A percentile compares a stretch with the other conserved stretches of the same genome.
Conservation (phyloP, 441 rosid genomes). For the Rhodomyrtus psidioides region DNA sequence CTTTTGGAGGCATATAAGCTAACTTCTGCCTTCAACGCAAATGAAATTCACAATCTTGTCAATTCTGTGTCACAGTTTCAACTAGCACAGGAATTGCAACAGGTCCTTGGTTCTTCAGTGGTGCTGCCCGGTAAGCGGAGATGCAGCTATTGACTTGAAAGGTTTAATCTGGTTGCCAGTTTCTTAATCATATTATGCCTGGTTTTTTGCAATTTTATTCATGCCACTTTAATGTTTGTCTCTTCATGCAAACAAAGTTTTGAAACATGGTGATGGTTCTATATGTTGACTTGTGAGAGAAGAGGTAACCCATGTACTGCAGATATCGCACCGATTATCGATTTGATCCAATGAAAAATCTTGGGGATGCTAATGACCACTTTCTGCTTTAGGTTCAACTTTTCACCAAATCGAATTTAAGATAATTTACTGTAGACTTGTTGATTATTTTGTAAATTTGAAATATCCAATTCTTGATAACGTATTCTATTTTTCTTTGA, state of each 20-base stretch:
- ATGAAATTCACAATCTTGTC: slow-evolving; percentile 15
- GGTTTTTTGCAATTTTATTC: neutral
- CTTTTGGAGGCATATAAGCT: slow-evolving; percentile 34
- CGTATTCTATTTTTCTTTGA: no score
- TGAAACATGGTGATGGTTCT: neutral
- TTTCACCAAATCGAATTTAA: neutral
- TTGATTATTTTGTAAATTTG: neutral
- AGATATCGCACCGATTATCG: neutral
- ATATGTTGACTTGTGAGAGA: neutral
- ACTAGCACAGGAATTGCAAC: slow-evolving; percentile 10
- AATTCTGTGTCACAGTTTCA: slow-evolving; percentile 14
- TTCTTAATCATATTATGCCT: neutral
- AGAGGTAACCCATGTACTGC: neutral
- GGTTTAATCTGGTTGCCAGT: neutral
- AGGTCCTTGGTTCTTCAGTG: slow-evolving; percentile 22
- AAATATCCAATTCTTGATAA: neutral
- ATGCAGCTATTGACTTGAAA: neutral
- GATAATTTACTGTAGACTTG: neutral
- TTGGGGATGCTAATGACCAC: neutral
- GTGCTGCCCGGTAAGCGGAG: slow-evolving; percentile 12
- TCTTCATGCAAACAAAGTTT: neutral
- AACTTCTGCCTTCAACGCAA: slow-evolving; percentile 16
- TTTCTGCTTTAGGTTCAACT: neutral
- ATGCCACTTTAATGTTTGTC: neutral
- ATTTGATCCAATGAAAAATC: neutral